These are phyloP conservation scores for Pythium volutum DNA, from an alignment of 352 stramenopile species.

Conservation along the genomic window DNA sequence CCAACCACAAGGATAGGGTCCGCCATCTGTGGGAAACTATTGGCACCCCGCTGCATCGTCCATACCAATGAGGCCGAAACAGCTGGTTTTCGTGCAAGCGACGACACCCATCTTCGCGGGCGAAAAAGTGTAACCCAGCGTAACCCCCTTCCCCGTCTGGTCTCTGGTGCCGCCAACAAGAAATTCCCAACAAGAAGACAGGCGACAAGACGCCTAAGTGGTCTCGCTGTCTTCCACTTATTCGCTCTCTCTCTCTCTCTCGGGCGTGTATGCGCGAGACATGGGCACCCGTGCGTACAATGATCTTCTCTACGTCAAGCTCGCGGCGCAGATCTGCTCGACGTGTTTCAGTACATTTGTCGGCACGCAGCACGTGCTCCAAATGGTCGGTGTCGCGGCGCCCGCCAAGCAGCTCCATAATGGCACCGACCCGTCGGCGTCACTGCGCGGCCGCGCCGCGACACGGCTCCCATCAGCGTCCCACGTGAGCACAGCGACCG, in stretches of 20 bases:
- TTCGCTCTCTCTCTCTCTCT: too few relatives aligned
- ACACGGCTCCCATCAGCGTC: constrained; percentile 10
- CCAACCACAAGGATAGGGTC: too few relatives aligned
- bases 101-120: background rate
- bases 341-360: constrained; percentile 68
- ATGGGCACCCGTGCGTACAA: constrained; percentile 10
- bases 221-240: too few relatives aligned
- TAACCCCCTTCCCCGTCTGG: background rate
- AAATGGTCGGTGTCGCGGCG: constrained; percentile 31
- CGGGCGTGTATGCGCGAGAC: background rate
- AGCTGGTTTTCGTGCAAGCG: background rate
- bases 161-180: background rate
- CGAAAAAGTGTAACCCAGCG: background rate
- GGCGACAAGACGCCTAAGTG: background rate
- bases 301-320: constrained; percentile 53
- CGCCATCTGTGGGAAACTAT: background rate
- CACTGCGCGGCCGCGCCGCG: background rate
- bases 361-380: constrained; percentile 54
- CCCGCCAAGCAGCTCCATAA: constrained; percentile 13
- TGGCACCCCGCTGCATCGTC: background rate
- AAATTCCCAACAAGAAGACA: background rate
- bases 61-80: background rate
- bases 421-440: background rate
- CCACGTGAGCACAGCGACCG: constrained; percentile 15
- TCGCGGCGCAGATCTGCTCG: constrained; percentile 64